Percentiles rank a stretch among this genome's conserved stretches.
phyloP scores from a whole-genome alignment of 805 yeast genomes.

The Starmerella potacharoeniae region DNA sequence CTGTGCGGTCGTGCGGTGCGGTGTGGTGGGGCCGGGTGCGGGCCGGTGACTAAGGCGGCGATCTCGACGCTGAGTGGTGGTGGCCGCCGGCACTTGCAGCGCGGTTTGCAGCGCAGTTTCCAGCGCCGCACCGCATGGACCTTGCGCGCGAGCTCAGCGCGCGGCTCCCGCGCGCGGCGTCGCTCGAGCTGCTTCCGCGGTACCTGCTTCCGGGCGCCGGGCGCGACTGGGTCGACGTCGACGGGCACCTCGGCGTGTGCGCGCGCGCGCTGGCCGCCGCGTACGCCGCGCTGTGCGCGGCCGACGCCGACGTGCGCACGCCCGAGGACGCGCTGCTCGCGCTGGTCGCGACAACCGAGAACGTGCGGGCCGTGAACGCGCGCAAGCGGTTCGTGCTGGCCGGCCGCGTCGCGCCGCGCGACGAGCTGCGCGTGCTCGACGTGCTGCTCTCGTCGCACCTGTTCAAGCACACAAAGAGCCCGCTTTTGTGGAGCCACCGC shows the following conservation, averaged over 20 bases:
- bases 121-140: constrained; percentile 2
- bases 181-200: constrained; percentile 16
- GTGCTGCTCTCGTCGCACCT: constrained; percentile 28
- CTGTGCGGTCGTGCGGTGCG: too few relatives aligned
- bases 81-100: neutral
- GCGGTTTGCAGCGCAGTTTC: neutral
- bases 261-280: constrained; percentile 12
- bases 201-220: constrained; percentile 6
- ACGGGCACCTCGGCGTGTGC: constrained; percentile 24
- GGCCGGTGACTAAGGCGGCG: neutral
- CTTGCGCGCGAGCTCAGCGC: constrained; percentile 6
- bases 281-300: constrained; percentile 12
- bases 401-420: constrained; percentile 4
- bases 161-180: neutral
- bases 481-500: constrained; percentile 33
- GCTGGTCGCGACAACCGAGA: constrained; percentile 27
- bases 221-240: constrained; percentile 11
- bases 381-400: constrained; percentile 21
- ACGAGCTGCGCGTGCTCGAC: constrained; percentile 24
- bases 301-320: neutral
- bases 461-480: constrained; percentile 31
- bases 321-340: constrained; percentile 19
- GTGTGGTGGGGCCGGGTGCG: neutral
- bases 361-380: constrained; percentile 24
- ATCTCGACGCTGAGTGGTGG: constrained; percentile 1